Base-by-base conservation (phyloP, 768 basidiomycete species). In the Mycena crocata region DNA sequence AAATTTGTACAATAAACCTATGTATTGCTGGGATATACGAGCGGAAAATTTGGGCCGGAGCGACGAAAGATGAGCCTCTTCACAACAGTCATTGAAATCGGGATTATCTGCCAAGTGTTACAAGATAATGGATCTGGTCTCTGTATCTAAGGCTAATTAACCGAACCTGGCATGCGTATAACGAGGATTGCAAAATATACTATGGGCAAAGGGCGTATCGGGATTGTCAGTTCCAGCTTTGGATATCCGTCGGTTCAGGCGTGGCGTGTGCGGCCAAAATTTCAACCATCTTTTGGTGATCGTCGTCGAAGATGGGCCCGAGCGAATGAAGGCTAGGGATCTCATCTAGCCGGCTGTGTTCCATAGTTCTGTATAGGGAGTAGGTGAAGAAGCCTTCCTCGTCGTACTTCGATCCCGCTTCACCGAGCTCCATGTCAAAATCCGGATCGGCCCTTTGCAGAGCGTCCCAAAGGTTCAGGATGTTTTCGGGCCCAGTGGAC, bases 401-500 rank as follows among this genome's bases (percentile, higher is more conserved):
- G 5, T 62, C 51, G 5, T 17, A 6, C 1, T n/a, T 28, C 2
- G 12, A 13, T 24, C 60, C 51, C 31, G 42, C 60, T 1, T 7
- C 14, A 9, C 35, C 17, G 32, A 62, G 51, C 8, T 45, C 50
- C 4, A 21, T 17, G 2, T 14, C 8, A 23, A 62, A 62, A 3
- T 45, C 51, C 3, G 50, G 31, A 19, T 44, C 51, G 15, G 17
- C 42, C 28, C 37, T 14, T n/a, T 54, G 50, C 15, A 34, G 40
- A 7, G 60, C 60, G 32, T 34, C 17, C 60, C 60, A 62, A 10
- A 62, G 31, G 2, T 14, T 32, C 3, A 62, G 42, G 24, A 62
- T 54, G 40, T 45, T 54, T 26, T 52, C 50, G 3, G 60, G 60
- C 5, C 60, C 60, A 19, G 60, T 54, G 14, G 60, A 54, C 24